A percentile compares a stretch with the other conserved stretches of the same genome.
phyloP scores from a whole-genome alignment of 208 protist genomes.

The Trypanosoma avium region DNA sequence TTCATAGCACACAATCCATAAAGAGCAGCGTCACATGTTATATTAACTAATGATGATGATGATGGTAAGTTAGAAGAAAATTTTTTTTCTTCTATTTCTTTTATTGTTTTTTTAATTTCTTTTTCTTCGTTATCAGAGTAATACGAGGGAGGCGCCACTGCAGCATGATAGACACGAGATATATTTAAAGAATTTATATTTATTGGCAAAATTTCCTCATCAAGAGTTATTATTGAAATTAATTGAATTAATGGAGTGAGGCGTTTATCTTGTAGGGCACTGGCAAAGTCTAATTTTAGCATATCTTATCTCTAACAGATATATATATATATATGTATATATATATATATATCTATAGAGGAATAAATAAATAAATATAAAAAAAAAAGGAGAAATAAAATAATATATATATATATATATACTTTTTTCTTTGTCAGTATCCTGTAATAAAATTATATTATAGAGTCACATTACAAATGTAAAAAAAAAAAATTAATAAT shows the following conservation, averaged over 20 bases:
- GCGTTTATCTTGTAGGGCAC: conserved; percentile 5
- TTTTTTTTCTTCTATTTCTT: no score
- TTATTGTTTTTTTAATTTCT: no score
- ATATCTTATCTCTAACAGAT: not conserved
- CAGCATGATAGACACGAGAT: conserved; percentile 1
- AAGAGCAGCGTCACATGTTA: conserved; percentile 6
- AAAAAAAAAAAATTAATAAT: no score
- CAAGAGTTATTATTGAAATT: not conserved
- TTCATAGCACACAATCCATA: not conserved
- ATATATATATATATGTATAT: conserved; percentile 3
- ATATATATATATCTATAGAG: not conserved
- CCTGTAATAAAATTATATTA: no score
- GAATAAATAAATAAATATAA: not conserved
- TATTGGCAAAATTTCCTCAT: not conserved
- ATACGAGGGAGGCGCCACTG: no score
- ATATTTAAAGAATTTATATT: not conserved
- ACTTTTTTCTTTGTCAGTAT: no score
- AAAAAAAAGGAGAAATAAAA: conserved; percentile 7
- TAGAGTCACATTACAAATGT: no score
- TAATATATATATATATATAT: not conserved
- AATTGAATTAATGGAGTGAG: conserved; percentile 5
- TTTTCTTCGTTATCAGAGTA: no score
- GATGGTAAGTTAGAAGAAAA: no score
- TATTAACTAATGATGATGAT: no score
- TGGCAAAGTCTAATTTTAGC: conserved; percentile 7